Evolutionary conservation across 2,329 filamentous ascomycete genomes (phyloP).

Genomic region (Cladosporium sp.): DNA sequence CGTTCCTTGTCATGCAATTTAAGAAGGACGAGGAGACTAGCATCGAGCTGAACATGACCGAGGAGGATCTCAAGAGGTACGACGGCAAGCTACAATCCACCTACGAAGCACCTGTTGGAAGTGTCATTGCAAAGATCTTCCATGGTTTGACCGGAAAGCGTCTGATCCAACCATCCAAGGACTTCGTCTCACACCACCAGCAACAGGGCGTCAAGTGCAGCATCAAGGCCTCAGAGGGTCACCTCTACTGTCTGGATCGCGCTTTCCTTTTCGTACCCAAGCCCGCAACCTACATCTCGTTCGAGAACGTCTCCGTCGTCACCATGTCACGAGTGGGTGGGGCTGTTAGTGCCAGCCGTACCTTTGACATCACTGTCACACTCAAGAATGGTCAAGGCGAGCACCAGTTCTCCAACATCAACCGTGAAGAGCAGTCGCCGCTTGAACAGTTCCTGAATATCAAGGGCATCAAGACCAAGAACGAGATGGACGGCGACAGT

Average conservation of each 20-base stretch:
- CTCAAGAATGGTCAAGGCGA: conserved; percentile 85
- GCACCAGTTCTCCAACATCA: conserved; percentile 98
- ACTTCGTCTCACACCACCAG: conserved; percentile 89
- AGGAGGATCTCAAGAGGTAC: conserved; percentile 85
- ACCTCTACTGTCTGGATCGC: conserved; percentile 95
- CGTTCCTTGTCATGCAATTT: conserved; percentile 98
- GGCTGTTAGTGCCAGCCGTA: conserved; percentile 88
- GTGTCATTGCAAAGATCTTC: conserved; percentile 95
- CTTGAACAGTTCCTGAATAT: conserved; percentile 98
- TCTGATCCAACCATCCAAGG: conserved; percentile 87
- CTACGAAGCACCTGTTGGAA: conserved; percentile 91
- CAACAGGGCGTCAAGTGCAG: conserved; percentile 98
- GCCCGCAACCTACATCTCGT: conserved; percentile 93
- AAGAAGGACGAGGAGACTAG: conserved; percentile 97
- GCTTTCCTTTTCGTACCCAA: conserved; percentile 99
- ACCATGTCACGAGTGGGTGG: conserved; percentile 96
- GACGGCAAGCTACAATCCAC: conserved; percentile 83
- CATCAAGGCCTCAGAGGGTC: conserved; percentile 99
- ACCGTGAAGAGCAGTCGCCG: conserved; percentile 92
- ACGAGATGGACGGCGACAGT: conserved; percentile 92
- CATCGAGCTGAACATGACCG: conserved; percentile 92
- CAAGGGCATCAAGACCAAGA: conserved; percentile 94
- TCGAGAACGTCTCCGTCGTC: conserved; percentile 87
- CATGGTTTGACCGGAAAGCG: conserved; percentile 92
- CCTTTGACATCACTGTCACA: conserved; percentile 93